These are phyloP conservation scores for Crepidotus variabilis DNA, from an alignment of 768 basidiomycete species.

Conservation along the genomic window DNA sequence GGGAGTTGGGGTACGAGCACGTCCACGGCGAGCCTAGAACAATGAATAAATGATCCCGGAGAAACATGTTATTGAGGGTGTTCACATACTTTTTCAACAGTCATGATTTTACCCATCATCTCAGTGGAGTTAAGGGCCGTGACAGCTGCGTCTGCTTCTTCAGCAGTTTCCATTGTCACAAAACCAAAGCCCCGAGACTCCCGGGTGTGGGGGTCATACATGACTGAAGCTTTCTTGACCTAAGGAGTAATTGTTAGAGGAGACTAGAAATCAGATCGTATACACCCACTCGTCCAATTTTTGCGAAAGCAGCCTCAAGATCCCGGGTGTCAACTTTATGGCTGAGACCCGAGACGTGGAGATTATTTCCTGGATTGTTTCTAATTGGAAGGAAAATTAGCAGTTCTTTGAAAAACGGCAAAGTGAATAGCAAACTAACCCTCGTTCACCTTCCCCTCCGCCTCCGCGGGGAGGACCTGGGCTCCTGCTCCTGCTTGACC, in stretches of 20 bases:
- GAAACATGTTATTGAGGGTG: background rate
- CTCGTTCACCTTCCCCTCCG: constrained; percentile 48
- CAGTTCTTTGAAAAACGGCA: constrained; percentile 6
- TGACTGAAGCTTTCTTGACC: constrained; percentile 71
- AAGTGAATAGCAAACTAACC: constrained; percentile 36
- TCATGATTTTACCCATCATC: constrained; percentile 82
- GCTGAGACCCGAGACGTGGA: constrained; percentile 57
- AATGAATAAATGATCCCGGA: background rate
- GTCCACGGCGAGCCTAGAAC: constrained; percentile 77
- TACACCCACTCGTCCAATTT: constrained; percentile 55
- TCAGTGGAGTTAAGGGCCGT: constrained; percentile 81
- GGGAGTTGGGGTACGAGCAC: constrained; percentile 90
- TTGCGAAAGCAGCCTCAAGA: constrained; percentile 84
- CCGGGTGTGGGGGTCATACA: constrained; percentile 69
- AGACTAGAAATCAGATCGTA: constrained; percentile 1
- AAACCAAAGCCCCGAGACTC: constrained; percentile 78
- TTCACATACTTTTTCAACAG: constrained; percentile 75
- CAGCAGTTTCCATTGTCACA: constrained; percentile 64
- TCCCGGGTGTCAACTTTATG: constrained; percentile 72
- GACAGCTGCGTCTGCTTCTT: constrained; percentile 92
- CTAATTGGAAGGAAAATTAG: constrained; percentile 29
- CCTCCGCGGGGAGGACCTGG: constrained; percentile 38
- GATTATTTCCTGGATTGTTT: constrained; percentile 66
- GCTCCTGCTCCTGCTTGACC: constrained; percentile 79
- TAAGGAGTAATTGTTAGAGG: constrained; percentile 23